Evolutionary conservation across 352 stramenopile genomes (phyloP).

Genomic region (Thalassiosira pacifica): DNA sequence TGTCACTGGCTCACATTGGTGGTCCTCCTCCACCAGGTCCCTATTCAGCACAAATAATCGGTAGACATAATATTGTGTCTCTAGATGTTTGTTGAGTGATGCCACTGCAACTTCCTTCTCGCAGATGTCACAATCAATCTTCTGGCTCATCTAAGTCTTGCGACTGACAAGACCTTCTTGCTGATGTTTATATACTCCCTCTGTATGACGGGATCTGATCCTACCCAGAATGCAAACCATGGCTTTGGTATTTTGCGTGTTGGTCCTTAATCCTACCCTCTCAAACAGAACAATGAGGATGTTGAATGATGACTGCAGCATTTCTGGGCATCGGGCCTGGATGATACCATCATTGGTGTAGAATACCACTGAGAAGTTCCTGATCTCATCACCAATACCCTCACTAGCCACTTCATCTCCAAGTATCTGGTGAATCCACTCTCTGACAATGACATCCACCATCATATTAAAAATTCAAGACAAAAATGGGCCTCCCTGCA

Average conservation of each 20-base stretch:
- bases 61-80: no score
- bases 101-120: background rate
- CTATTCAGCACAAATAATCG: no score
- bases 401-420: background rate
- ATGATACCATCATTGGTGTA: background rate
- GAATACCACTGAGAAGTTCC: background rate
- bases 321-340: background rate
- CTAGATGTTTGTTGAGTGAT: background rate
- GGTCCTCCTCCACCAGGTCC: no score
- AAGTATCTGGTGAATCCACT: background rate
- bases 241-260: background rate
- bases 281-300: background rate
- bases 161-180: background rate
- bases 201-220: background rate
- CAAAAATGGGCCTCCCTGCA: conserved; percentile 17
- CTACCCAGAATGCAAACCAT: no score
- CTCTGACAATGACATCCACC: conserved; percentile 7
- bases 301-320: background rate
- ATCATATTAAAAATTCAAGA: conserved; percentile 34
- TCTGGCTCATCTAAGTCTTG: background rate
- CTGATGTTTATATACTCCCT: background rate
- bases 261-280: background rate
- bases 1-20: no score
- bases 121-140: background rate
- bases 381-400: background rate